Evolutionary conservation across 164 flowering plant genomes (phyloP).

Genomic region (Platanus orientalis): DNA sequence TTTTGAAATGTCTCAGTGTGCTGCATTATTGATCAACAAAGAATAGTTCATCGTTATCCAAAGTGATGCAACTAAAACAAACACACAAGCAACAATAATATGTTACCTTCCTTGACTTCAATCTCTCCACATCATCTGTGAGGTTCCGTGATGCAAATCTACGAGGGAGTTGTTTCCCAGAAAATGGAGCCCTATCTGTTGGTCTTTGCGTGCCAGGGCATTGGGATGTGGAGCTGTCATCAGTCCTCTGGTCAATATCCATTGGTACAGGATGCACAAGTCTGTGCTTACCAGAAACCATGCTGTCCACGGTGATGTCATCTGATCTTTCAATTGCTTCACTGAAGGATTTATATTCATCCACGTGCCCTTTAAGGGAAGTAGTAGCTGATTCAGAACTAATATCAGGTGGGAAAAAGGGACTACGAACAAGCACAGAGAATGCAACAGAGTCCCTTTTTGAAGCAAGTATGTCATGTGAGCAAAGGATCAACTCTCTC

Average conservation of each 20-base stretch:
- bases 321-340: constrained; percentile 81
- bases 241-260: constrained; percentile 64
- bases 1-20: constrained; percentile 70
- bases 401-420: constrained; percentile 60
- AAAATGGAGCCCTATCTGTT: constrained; percentile 31
- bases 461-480: constrained; percentile 72
- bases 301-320: constrained; percentile 74
- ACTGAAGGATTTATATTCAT: constrained; percentile 55
- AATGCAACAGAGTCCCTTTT: constrained; percentile 62
- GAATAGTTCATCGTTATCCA: not conserved
- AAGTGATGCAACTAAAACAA: not conserved
- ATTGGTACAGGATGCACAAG: constrained; percentile 36
- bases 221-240: constrained; percentile 66
- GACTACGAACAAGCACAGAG: constrained; percentile 47
- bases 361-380: constrained; percentile 60
- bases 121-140: constrained; percentile 39
- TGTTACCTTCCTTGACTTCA: constrained; percentile 54
- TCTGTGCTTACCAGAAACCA: constrained; percentile 52
- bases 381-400: constrained; percentile 96
- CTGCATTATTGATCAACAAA: constrained; percentile 26
- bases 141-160: constrained; percentile 34
- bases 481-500: constrained; percentile 85
- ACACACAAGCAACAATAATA: not conserved
- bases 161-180: constrained; percentile 79
- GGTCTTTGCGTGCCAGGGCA: constrained; percentile 31